Conservation (phyloP, 345 rosid genomes). For the Linum trigynum region DNA sequence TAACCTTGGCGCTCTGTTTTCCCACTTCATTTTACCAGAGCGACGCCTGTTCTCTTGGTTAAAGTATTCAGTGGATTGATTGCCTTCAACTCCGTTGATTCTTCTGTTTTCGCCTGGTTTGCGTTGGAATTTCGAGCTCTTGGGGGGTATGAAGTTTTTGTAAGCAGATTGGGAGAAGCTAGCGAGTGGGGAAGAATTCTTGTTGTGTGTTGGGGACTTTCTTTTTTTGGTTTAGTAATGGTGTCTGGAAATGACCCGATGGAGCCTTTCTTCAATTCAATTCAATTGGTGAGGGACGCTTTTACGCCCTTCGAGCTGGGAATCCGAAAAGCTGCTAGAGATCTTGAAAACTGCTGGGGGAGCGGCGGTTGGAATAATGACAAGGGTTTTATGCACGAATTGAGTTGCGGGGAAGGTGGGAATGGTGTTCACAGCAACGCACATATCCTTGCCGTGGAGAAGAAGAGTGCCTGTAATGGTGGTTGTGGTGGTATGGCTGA, state of each 20-base stretch:
- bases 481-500: slow-evolving; percentile 21
- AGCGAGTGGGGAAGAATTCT: not conserved
- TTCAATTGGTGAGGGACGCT: slow-evolving; percentile 64
- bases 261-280: slow-evolving; percentile 50
- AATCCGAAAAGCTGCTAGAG: slow-evolving; percentile 53
- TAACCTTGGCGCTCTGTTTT: not conserved
- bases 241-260: slow-evolving; percentile 60
- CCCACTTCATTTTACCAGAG: too few species aligned
- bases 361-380: slow-evolving; percentile 16
- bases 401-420: slow-evolving; percentile 20
- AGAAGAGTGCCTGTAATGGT: slow-evolving; percentile 21
- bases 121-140: not conserved
- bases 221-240: slow-evolving; percentile 31
- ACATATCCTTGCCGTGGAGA: slow-evolving; percentile 25
- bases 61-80: slow-evolving; percentile 6
- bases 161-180: not conserved
- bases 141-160: not conserved
- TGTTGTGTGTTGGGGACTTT: not conserved
- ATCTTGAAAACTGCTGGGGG: slow-evolving; percentile 54
- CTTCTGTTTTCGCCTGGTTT: not conserved
- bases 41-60: slow-evolving; percentile 18
- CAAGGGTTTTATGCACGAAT: slow-evolving; percentile 26
- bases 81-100: slow-evolving; percentile 3
- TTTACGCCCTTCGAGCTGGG: slow-evolving; percentile 54
- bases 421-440: slow-evolving; percentile 11